A percentile compares a stretch with the other conserved stretches of the same genome.
Conservation (phyloP, 192 early-diverging fungal species). For the Diversispora eburnea region DNA sequence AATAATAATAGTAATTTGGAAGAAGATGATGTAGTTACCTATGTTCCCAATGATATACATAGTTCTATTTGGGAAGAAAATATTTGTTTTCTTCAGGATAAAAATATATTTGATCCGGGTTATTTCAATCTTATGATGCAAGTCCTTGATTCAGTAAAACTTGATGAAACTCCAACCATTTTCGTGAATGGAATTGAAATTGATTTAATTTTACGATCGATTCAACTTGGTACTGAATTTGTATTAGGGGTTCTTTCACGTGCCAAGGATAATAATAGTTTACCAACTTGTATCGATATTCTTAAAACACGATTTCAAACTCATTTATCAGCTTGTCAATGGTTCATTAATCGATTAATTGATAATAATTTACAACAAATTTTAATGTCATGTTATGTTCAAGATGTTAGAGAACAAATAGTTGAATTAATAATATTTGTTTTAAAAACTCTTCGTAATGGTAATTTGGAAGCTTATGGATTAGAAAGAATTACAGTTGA, state of each 20-base stretch:
- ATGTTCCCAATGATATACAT: constrained; percentile 35
- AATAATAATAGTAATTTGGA: no score
- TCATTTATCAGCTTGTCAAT: constrained; percentile 35
- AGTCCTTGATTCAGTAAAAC: constrained; percentile 29
- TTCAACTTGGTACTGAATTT: constrained; percentile 39
- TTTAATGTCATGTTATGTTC: constrained; percentile 38
- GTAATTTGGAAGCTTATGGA: constrained; percentile 34
- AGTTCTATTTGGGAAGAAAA: constrained; percentile 41
- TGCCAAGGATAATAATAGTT: constrained; percentile 36
- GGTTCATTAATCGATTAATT: constrained; percentile 32
- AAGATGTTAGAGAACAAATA: constrained; percentile 41
- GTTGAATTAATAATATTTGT: constrained; percentile 39
- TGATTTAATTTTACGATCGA: constrained; percentile 31
- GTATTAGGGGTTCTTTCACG: constrained; percentile 39
- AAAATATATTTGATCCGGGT: constrained; percentile 39
- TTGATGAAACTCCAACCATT: neutral
- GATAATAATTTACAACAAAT: constrained; percentile 30
- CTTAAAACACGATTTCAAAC: constrained; percentile 31
- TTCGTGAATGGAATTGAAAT: neutral
- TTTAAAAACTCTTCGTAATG: constrained; percentile 32
- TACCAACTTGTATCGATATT: constrained; percentile 40
- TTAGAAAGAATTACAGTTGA: constrained; percentile 1
- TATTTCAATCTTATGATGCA: constrained; percentile 42
- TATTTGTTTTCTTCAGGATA: constrained; percentile 34
- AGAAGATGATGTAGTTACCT: neutral